Percentiles rank a stretch among this genome's conserved stretches.
Evolutionary conservation across 108 stramenopile species (phyloP).

Genomic region (Cyclotella baltica): DNA sequence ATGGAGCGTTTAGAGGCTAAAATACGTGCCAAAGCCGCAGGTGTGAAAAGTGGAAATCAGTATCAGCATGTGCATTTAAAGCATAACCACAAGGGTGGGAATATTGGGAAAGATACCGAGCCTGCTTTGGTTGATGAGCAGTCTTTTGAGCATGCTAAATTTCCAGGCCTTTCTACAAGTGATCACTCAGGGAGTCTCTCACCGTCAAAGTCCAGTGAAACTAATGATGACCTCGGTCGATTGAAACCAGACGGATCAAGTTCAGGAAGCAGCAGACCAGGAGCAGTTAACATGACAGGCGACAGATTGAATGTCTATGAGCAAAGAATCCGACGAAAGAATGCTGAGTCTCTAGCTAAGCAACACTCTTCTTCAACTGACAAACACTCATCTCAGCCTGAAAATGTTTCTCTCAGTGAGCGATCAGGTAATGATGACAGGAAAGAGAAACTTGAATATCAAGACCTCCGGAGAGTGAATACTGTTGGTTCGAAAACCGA

Average conservation of each 20-base stretch:
- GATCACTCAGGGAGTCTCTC: background rate
- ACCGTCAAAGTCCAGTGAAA: background rate
- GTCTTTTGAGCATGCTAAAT: background rate
- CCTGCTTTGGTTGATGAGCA: background rate
- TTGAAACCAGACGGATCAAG: background rate
- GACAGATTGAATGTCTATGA: background rate
- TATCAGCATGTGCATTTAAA: background rate
- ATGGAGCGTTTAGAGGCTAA: conserved; percentile 1
- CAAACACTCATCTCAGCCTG: too few relatives aligned
- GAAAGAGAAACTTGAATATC: too few relatives aligned
- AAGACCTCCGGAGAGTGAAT: too few relatives aligned
- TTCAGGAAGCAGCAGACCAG: background rate
- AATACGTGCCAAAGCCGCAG: conserved; percentile 2
- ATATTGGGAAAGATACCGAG: background rate
- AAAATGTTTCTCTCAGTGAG: too few relatives aligned
- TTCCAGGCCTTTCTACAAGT: background rate
- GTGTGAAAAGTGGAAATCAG: background rate
- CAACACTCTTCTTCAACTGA: too few relatives aligned
- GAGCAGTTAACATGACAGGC: background rate
- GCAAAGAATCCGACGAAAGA: background rate
- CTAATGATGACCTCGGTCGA: background rate
- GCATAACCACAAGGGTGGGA: background rate
- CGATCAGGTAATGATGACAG: too few relatives aligned
- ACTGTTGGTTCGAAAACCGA: background rate
- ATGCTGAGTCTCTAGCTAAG: background rate